phyloP scores from a whole-genome alignment of 495 filamentous ascomycete species.

The Neurospora sp. region DNA sequence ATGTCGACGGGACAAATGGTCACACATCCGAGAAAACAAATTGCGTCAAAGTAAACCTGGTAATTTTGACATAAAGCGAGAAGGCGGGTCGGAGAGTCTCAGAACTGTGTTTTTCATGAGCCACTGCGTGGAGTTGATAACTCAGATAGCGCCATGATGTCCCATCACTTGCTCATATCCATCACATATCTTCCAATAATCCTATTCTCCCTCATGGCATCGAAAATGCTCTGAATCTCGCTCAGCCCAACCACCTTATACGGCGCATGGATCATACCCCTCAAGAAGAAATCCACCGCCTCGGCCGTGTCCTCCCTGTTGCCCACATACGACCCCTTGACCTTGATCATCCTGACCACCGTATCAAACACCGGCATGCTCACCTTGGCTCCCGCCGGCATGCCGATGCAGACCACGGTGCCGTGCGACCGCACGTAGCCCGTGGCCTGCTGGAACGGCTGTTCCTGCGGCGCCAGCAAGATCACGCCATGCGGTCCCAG shows the following conservation, averaged over 20 bases:
- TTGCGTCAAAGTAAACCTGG: neutral
- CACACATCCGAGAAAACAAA: neutral
- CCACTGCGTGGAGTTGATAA: no score
- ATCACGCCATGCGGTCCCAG: slow-evolving; percentile 80
- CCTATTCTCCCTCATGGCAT: slow-evolving; percentile 58
- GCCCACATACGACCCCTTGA: slow-evolving; percentile 86
- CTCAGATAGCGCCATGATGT: neutral
- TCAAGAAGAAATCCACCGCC: slow-evolving; percentile 74
- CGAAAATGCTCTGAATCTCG: slow-evolving; percentile 63
- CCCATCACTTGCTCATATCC: slow-evolving; percentile 40
- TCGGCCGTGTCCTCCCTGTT: slow-evolving; percentile 74
- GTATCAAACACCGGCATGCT: slow-evolving; percentile 74
- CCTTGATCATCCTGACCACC: slow-evolving; percentile 73
- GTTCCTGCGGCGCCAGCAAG: slow-evolving; percentile 71
- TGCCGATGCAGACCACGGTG: slow-evolving; percentile 68
- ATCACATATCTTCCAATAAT: slow-evolving; percentile 83
- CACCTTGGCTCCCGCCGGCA: slow-evolving; percentile 67
- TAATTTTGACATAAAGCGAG: neutral
- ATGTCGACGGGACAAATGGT: neutral
- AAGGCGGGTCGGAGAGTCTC: neutral
- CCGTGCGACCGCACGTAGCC: slow-evolving; percentile 71
- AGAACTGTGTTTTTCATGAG: no score
- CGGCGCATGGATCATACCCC: slow-evolving; percentile 73
- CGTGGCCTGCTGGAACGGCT: slow-evolving; percentile 84
- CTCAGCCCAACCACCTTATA: slow-evolving; percentile 70